phyloP scores from a whole-genome alignment of 106 monocot species.

The Phalaenopsis aphrodite region DNA sequence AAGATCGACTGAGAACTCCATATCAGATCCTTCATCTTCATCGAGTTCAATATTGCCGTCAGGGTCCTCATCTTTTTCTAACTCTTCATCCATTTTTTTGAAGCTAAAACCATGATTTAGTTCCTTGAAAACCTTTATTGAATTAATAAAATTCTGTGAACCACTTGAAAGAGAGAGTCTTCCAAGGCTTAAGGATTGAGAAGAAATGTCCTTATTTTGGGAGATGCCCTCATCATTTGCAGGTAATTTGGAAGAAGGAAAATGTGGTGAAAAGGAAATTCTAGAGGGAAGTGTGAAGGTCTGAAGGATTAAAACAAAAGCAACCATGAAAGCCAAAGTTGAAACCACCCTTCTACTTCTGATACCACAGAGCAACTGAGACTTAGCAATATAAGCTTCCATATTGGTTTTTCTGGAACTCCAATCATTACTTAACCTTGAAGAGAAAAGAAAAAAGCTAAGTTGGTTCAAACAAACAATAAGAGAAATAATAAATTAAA shows the following conservation, averaged over 20 bases:
- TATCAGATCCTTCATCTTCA: neutral
- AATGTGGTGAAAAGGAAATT: slow-evolving; percentile 11
- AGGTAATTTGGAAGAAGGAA: slow-evolving; percentile 9
- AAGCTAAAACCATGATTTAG: slow-evolving; percentile 4
- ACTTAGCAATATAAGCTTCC: neutral
- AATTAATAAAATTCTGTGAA: slow-evolving; percentile 7
- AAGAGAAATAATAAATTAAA: too few relatives aligned
- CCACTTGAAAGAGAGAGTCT: slow-evolving; percentile 26
- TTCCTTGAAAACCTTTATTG: neutral
- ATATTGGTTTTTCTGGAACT: neutral
- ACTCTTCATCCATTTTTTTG: neutral
- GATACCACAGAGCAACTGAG: slow-evolving; percentile 9
- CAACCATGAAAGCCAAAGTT: slow-evolving; percentile 22
- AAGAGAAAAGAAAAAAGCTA: neutral
- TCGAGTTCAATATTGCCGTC: neutral
- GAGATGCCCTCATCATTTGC: neutral
- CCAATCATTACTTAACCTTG: neutral
- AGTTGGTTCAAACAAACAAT: too few relatives aligned
- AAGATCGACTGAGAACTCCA: slow-evolving; percentile 5
- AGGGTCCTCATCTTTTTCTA: neutral
- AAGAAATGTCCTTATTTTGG: neutral
- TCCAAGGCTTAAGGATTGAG: slow-evolving; percentile 13
- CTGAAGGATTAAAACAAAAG: slow-evolving; percentile 19
- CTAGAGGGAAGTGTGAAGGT: slow-evolving; percentile 24
- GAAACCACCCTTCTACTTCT: slow-evolving; percentile 18